phyloP scores from a whole-genome alignment of 2,329 filamentous ascomycete genomes.

The Colletotrichum eleusines region DNA sequence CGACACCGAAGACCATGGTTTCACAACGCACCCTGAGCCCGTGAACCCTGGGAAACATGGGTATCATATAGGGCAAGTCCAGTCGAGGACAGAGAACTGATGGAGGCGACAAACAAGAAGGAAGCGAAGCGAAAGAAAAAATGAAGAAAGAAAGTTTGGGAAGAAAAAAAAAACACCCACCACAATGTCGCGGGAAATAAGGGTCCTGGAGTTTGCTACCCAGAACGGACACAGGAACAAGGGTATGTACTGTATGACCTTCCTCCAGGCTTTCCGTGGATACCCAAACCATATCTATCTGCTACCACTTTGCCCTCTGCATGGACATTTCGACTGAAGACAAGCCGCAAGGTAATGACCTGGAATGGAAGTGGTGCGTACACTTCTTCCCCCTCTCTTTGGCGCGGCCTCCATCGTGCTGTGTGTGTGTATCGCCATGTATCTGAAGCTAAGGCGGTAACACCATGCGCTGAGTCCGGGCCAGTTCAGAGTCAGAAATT shows the following conservation, averaged over 20 bases:
- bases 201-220: slow-evolving; percentile 2
- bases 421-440: slow-evolving; percentile 11
- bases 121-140: background rate
- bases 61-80: background rate
- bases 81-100: background rate
- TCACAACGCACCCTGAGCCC: background rate
- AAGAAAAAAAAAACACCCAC: background rate
- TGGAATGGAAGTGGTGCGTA: slow-evolving; percentile 20
- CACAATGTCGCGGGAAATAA: background rate
- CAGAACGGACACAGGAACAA: slow-evolving; percentile 3
- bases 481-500: slow-evolving; percentile 17
- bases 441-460: slow-evolving; percentile 21
- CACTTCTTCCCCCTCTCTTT: background rate
- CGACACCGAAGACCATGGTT: background rate
- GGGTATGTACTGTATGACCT: slow-evolving; percentile 1
- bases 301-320: slow-evolving; percentile 8
- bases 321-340: background rate
- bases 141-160: too few relatives aligned
- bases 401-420: background rate
- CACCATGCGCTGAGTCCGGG: slow-evolving; percentile 4
- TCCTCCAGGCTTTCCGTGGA: background rate
- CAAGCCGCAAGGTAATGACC: slow-evolving; percentile 19
- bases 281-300: slow-evolving; percentile 9
- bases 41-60: background rate
- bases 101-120: background rate